Conservation (phyloP, 805 yeast species). For the Dipodascus albidus region DNA sequence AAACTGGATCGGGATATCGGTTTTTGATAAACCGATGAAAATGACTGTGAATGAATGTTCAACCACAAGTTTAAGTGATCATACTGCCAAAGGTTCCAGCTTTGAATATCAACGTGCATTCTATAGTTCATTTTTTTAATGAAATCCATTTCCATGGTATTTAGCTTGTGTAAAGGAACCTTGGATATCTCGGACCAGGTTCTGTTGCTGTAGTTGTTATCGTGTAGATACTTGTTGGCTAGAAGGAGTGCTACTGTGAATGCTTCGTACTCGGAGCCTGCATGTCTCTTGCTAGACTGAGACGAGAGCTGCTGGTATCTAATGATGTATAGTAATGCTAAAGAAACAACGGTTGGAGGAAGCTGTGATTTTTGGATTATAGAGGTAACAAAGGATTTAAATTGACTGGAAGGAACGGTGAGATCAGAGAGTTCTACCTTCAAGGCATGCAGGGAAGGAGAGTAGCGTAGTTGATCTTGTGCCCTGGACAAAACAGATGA, state of each 20-base stretch:
- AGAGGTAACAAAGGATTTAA: conserved; percentile 19
- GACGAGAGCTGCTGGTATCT: conserved; percentile 19
- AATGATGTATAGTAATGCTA: conserved; percentile 24
- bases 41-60: conserved; percentile 8
- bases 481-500: conserved; percentile 4
- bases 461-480: no score
- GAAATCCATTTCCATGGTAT: conserved; percentile 60
- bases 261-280: conserved; percentile 26
- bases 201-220: conserved; percentile 80
- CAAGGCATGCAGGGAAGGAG: conserved; percentile 2
- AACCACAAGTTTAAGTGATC: conserved; percentile 14
- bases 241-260: conserved; percentile 58
- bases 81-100: conserved; percentile 21
- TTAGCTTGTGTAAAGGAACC: conserved; percentile 43
- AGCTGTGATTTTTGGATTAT: conserved; percentile 22
- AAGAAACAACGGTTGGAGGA: conserved; percentile 22
- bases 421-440: neutral
- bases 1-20: neutral
- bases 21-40: neutral
- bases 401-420: conserved; percentile 15
- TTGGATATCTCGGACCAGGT: conserved; percentile 91
- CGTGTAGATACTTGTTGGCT: conserved; percentile 88
- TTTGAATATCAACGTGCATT: conserved; percentile 29
- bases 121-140: conserved; percentile 46
- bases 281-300: conserved; percentile 16